phyloP scores from a whole-genome alignment of 352 stramenopile species.

The Phytophthora tubulina region DNA sequence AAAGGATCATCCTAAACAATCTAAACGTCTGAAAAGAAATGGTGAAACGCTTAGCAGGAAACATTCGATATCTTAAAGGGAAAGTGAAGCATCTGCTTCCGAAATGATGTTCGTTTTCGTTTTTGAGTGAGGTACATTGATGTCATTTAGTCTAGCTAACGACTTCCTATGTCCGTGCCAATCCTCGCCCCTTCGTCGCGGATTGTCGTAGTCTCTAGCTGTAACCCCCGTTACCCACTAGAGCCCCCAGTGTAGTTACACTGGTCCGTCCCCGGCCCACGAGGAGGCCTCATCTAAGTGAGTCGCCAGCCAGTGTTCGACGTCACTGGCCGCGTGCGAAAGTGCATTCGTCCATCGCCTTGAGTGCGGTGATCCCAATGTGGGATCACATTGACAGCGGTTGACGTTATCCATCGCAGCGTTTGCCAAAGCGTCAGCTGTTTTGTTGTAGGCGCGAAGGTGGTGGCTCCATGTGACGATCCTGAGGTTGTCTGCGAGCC shows the following conservation, averaged over 20 bases:
- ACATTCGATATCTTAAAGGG: no score
- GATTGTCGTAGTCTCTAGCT: not conserved
- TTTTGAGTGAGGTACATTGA: not conserved
- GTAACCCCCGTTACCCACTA: no score
- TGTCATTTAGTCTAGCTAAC: not conserved
- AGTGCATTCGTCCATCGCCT: no score
- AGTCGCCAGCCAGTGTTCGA: not conserved
- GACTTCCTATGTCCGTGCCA: not conserved
- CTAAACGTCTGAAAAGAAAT: no score
- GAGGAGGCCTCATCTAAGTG: not conserved
- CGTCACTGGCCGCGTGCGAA: not conserved
- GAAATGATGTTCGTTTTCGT: no score
- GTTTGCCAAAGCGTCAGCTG: not conserved
- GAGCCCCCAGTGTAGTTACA: no score
- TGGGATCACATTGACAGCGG: not conserved
- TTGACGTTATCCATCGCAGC: not conserved
- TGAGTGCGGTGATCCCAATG: no score
- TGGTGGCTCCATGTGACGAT: not conserved
- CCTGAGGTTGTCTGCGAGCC: not conserved
- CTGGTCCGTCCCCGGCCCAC: no score
- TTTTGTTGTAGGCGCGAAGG: not conserved
- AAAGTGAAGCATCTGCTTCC: no score
- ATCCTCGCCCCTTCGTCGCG: not conserved
- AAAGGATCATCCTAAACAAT: no score
- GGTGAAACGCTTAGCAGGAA: no score